Conservation (phyloP, 306 rosid genomes). For the Mimosa pudica region DNA sequence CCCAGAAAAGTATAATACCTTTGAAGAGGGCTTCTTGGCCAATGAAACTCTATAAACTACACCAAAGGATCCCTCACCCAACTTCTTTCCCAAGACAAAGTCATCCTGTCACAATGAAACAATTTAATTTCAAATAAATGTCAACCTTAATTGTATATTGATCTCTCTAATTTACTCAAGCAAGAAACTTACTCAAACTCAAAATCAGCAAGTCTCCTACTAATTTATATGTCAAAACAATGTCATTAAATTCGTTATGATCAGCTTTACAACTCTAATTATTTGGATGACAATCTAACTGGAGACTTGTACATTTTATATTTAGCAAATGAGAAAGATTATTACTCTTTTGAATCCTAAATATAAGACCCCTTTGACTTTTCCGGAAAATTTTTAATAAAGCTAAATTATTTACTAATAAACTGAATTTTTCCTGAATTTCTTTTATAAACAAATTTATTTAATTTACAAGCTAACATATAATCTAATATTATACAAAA, state of each 20-base stretch:
- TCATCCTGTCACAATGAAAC: conserved; percentile 66
- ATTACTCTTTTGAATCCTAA: background rate
- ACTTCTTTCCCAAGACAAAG: conserved; percentile 85
- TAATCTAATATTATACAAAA: too few relatives aligned
- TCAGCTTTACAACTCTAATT: background rate
- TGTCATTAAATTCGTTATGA: background rate
- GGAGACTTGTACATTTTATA: background rate
- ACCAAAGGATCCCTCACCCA: conserved; percentile 97
- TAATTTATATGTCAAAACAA: background rate
- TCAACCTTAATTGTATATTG: background rate
- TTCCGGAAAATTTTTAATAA: too few relatives aligned
- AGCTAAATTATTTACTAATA: too few relatives aligned
- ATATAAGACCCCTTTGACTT: too few relatives aligned
- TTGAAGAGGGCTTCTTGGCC: conserved; percentile 73
- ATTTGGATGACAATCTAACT: background rate
- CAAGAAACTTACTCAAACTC: background rate
- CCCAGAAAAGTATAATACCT: conserved; percentile 49
- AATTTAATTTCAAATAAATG: conserved; percentile 15
- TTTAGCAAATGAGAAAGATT: background rate
- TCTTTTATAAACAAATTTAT: too few relatives aligned
- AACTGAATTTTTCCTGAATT: too few relatives aligned
- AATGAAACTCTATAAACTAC: conserved; percentile 76
- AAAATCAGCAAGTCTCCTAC: background rate
- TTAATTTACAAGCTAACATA: too few relatives aligned
- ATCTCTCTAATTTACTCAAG: background rate